Evolutionary conservation across 352 stramenopile genomes (phyloP).

Genomic region (Globisporangium takayamanum): DNA sequence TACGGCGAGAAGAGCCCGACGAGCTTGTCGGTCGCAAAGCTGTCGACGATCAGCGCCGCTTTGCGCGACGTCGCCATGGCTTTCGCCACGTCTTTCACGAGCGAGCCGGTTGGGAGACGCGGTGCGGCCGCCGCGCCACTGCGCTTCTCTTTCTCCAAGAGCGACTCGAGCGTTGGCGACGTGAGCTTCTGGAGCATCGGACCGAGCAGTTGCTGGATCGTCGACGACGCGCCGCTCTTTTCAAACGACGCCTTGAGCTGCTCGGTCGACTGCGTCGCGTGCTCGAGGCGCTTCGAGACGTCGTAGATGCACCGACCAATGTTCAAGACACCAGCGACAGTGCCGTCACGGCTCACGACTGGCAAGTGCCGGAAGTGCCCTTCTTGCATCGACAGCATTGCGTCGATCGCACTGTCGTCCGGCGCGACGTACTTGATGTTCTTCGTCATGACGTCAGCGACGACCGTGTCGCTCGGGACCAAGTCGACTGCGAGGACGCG

Average conservation of each 20-base stretch:
- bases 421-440: constrained; percentile 94
- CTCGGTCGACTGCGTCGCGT: constrained; percentile 76
- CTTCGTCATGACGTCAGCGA: constrained; percentile 92
- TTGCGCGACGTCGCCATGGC: constrained; percentile 83
- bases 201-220: constrained; percentile 66
- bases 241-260: constrained; percentile 79
- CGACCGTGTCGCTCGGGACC: constrained; percentile 49
- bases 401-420: constrained; percentile 94
- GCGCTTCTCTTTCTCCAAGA: constrained; percentile 75
- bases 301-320: constrained; percentile 99
- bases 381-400: constrained; percentile 97
- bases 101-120: constrained; percentile 79
- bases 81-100: constrained; percentile 70
- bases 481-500: constrained; percentile 88
- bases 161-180: constrained; percentile 71
- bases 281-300: constrained; percentile 95
- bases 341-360: constrained; percentile 79
- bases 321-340: constrained; percentile 94
- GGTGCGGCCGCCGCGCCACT: constrained; percentile 47
- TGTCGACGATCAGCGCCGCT: constrained; percentile 92
- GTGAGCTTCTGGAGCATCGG: constrained; percentile 83
- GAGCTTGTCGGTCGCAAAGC: constrained; percentile 78
- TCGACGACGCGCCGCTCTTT: constrained; percentile 63
- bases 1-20: constrained; percentile 96
- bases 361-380: constrained; percentile 96